A percentile compares a stretch with the other conserved stretches of the same genome.
Conservation (phyloP, 2,329 filamentous ascomycete genomes). For the Achaetomium macrosporum region DNA sequence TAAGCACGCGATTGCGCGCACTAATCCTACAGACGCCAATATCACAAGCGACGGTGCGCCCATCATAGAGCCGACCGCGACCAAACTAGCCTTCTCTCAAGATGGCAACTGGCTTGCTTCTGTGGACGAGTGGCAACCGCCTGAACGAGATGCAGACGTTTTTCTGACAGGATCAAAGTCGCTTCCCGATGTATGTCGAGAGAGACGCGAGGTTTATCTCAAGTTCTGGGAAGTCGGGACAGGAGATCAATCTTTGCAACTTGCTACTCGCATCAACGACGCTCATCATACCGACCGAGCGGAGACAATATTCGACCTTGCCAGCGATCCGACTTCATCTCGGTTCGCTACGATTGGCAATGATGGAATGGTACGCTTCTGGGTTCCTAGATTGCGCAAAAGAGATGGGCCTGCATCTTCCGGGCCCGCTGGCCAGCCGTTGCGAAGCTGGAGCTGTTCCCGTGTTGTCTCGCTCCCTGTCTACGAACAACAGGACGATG, state of each 20-base stretch:
- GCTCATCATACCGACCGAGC: constrained; percentile 61
- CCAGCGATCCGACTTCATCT: constrained; percentile 59
- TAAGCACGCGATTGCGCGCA: constrained; percentile 85
- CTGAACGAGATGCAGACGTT: constrained; percentile 59
- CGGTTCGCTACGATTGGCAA: constrained; percentile 82
- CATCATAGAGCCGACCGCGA: constrained; percentile 73
- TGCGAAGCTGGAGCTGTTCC: constrained; percentile 71
- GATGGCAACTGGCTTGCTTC: constrained; percentile 89
- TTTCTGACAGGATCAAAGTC: constrained; percentile 40
- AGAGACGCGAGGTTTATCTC: constrained; percentile 67
- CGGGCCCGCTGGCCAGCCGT: constrained; percentile 49
- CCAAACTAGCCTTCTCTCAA: constrained; percentile 65
- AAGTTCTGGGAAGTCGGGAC: constrained; percentile 80
- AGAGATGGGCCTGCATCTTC: constrained; percentile 62
- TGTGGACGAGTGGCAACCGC: constrained; percentile 83
- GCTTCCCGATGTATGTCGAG: constrained; percentile 40
- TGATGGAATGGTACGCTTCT: constrained; percentile 72
- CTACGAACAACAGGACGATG: constrained; percentile 31
- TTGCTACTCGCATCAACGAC: constrained; percentile 76
- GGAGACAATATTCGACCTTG: constrained; percentile 64
- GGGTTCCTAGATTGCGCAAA: constrained; percentile 67
- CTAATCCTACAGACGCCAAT: constrained; percentile 78
- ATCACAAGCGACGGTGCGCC: constrained; percentile 63
- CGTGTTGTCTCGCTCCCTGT: constrained; percentile 49
- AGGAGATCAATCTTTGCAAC: constrained; percentile 55